Evolutionary conservation across 164 flowering plant genomes (phyloP), one percentile per base, ranked within the genome.

Genomic region (Vitis cinerea): DNA sequence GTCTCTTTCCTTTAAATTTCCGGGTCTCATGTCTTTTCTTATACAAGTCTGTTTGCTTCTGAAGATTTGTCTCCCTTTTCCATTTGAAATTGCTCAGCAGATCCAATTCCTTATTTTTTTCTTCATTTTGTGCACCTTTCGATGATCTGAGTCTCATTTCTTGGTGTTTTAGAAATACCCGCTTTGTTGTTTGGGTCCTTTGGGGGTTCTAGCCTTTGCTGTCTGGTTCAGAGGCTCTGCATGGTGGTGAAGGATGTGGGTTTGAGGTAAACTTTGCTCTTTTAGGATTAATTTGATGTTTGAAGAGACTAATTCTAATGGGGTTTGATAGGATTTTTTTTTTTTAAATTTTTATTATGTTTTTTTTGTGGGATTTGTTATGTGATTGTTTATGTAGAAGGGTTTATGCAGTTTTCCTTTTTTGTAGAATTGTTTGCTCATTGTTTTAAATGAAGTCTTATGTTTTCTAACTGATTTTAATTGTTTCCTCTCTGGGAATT

Each of bases 1-100:
- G 44, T 31, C 44, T 2, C 44, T 31, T 31, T 31, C 44, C 7
- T 31, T 31, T 31, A 31, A 31, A 31, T 70, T 65, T 70, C 61
- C 71, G 58, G 55, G 70, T 71, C 64, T 67, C 67, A 66, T 66
- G 68, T 73, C 72, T 47, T 77, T 62, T 72, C 80, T 51, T 71
- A 61, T 67, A 62, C 63, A 70, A 73, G 80, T 66, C 63, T 62
- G 68, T 67, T 75, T 62, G 37, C 59, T 71, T 66, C 52, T 71
- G 64, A 55, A 44, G 19, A 65, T 71, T 75, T 47, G 4, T 63
- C 49, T 65, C 57, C 30, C 62, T 52, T 62, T 63, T 13, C 27
- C 29, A 6, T 17, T 50, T 51, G 47, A 70, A 72, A 61, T 64
- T 75, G 59, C 76, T 71, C 71, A 62, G 71, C 69, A 63, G 78